Base-by-base conservation (phyloP, 495 filamentous ascomycete species). In the Penicillium crystallinum region DNA sequence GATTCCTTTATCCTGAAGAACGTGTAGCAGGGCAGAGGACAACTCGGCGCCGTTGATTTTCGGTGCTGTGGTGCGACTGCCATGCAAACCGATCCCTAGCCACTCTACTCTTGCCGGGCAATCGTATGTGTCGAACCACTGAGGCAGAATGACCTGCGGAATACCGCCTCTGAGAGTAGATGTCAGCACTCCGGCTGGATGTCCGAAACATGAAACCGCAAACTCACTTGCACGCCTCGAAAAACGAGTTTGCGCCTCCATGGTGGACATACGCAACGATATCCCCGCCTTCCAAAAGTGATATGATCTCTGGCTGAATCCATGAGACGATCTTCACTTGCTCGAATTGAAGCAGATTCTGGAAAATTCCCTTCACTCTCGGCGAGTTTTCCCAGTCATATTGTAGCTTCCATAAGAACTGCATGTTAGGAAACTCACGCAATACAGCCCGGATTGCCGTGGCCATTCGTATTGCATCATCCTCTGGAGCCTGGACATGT, bases 191-290 rank as follows among this genome's bases (percentile, higher is more conserved):
- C 23, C 6, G 4, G 2, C 11, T 9, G 12, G 10, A 4, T 10
- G 9, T 6, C 8, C 9, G 9, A 5, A 1, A 10, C 9, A 15
- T 17, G 8, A 8, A 17, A 29, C 1, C 7, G n/a, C 21, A 17
- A 23, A 69, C 68, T 52, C 65, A 81, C 76, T 70, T 71, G 39
- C 78, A 68, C 2, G 74, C 76, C 53, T 81, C 78, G 47, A 77
- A 74, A 42, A 70, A 81, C n/a, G 71, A 77, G 33, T 78, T 78
- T 0, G 75, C 68, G 19, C 78, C 77, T 4, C 78, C 78, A 53
- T 81, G 78, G 46, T 80, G 76, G 4, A 80, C 75, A 23, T 69
- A 74, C 17, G 67, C 68, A 18, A 74, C 58, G n/a, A 80, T 68
- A 27, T 73, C 56, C 0, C 75, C 75, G 0, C 63, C 74, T 47